Base-by-base conservation (phyloP, 2,329 filamentous ascomycete genomes). In the Scedosporium aurantiacum region DNA sequence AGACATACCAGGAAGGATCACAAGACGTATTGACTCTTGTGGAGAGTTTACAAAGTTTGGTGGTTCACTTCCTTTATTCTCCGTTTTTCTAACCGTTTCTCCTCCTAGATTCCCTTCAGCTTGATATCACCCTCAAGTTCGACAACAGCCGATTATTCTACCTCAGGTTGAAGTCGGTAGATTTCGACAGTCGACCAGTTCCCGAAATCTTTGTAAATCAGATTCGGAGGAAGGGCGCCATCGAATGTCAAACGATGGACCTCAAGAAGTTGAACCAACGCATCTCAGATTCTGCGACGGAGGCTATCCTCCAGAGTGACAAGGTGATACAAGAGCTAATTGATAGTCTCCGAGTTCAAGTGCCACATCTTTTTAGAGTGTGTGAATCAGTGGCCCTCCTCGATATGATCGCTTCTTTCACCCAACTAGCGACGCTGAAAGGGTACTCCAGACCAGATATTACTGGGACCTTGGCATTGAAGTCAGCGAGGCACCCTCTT, bases 1-100 rank as follows among this genome's bases (percentile, higher is more conserved):
- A 91, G 68, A 91, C 90, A 0, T 97, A 94, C 74, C 95, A 94
- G 67, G 93, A 97, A 70, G 85, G 88, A 1, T 94, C 87, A 4
- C 83, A 88, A 57, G 90, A 96, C 71, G 83, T 90, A 3, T 82
- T 88, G 66, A 79, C 87, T 59, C 83, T 93, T 70, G 79, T 93
- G 2, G 79, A 83, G 23, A 80, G 84, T 16, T 72, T 97, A 10
- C 83, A 83, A 64, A 78, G 90, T 88, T 72, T 61, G 75, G 64
- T 5, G 7, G 6, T 7, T n/a, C 5, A 14, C 10, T 1, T 16
- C n/a, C 23, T 5, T 2, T 2, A 2, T 8, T 0, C 32, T 14
- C 21, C 2, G 12, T 40, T 8, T 1, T 6, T 3, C 8, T 21
- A 12, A 14, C 63, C 65, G 21, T 69, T 3, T 18, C 14, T n/a